Base-by-base conservation (phyloP, 805 yeast genomes). In the Pichia cabralensis region DNA sequence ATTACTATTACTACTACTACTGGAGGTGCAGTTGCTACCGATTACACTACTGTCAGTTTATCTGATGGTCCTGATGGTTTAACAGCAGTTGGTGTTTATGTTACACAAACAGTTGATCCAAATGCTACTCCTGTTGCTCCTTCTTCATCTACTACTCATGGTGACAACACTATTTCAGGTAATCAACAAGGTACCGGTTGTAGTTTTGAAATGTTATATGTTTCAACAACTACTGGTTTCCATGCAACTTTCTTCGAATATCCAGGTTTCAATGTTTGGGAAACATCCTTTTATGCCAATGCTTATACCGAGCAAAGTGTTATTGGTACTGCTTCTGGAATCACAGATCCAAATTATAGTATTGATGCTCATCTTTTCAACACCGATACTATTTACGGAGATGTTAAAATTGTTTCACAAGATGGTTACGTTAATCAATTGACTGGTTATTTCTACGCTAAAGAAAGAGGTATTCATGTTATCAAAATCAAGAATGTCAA, bases 401-500 rank as follows among this genome's bases (percentile, higher is more conserved):
- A 30, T 26, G 34, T 38, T 14, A 30, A 24, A 10, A 31, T 38
- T 8, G 18, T 15, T 27, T 22, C 26, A 7, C 34, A 26, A 20
- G 22, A 5, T 19, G 30, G 26, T 33, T 39, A 39, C 17, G 36
- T 36, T 17, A 30, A 39, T 10, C 47, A 38, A 32, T 36, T 34
- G 9, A 39, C 46, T 15, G 50, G 48, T 41, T 45, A 43, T 22
- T 50, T 41, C 24, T 13, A 32, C 14, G 56, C 65, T 10, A 33
- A 44, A 11, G 45, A 39, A 16, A 39, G 53, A 16, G 65, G 65
- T 39, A 31, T 45, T 3, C 58, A 53, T 33, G 38, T 42, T 0
- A 41, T 60, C 23, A 23, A 28, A 15, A 34, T 56, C 8, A 26
- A 30, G 7, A 26, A 34, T 16, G 49, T 49, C 14, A 61, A 57